Evolutionary conservation across 306 rosid species (phyloP).

Genomic region (Datisca glomerata): DNA sequence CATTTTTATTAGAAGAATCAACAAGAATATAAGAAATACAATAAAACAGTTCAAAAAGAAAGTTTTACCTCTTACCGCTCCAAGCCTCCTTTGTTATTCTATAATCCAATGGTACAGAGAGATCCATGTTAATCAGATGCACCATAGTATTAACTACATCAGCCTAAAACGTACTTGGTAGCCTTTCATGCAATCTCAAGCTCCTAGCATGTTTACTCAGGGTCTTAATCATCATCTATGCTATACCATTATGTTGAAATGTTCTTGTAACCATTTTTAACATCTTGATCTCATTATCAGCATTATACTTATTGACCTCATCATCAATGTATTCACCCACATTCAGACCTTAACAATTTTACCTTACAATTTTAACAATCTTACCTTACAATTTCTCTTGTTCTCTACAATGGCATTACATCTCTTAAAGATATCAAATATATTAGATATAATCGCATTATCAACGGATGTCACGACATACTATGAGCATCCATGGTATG

Average conservation of each 20-base stretch:
- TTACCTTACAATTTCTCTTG: no score
- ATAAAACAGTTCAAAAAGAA: not conserved
- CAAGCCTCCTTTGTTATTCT: not conserved
- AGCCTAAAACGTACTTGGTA: not conserved
- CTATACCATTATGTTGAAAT: not conserved
- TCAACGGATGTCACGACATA: no score
- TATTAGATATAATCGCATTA: no score
- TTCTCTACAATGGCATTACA: no score
- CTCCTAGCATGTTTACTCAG: not conserved
- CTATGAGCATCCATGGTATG: no score
- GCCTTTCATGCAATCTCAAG: not conserved
- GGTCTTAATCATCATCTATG: not conserved
- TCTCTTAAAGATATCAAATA: no score
- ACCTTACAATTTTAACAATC: no score
- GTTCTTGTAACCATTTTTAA: not conserved
- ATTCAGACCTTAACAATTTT: not conserved
- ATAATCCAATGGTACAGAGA: not conserved
- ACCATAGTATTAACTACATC: not conserved
- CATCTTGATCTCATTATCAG: not conserved
- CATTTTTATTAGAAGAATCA: not conserved
- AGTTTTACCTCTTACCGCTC: not conserved
- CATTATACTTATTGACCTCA: not conserved
- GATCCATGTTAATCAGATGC: not conserved
- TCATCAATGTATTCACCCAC: not conserved
- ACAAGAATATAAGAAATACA: not conserved